Evolutionary conservation across 345 rosid genomes (phyloP), one percentile per base, ranked within the genome.

Genomic region (Linum trigynum): DNA sequence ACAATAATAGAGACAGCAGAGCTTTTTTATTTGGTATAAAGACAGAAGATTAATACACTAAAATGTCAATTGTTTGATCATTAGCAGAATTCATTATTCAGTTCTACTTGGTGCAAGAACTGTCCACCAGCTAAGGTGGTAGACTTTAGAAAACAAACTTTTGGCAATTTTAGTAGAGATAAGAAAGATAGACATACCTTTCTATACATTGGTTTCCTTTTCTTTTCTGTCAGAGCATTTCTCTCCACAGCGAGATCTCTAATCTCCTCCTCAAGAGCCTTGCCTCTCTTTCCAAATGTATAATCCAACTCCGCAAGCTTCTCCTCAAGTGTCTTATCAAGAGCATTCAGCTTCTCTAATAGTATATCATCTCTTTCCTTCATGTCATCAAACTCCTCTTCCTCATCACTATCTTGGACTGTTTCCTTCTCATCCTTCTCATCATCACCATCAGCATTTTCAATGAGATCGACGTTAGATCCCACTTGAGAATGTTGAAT

Each of bases 201-300:
- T 61, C 97, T 72, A 73, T 81, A 88, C 70, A 90, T 82, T 41
- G 97, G 98, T 72, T 60, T 83, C 72, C 86, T 80, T 81, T 85
- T 90, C 90, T 76, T 81, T 78, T 90, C 96, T 3, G 91, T 92
- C 86, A 92, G 79, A 73, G 81, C 75, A 81, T 92, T 90, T 77
- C 99, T 86, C 71, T 92, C 97, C 79, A 88, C 97, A 5, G 98
- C 95, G 4, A 90, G 85, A 76, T 85, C 87, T 74, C 87, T 81
- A 68, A 92, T 92, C 80, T 90, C 97, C 79, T 90, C 97, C 81
- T 92, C 96, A 23, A 92, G 83, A 71, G 74, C 77, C 74, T 85
- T 92, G 10, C 96, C 97, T 75, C 85, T 92, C 88, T 81, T 90
- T 57, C 97, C 98, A 66, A 92, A 92, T 0, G 96, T 90, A 79